These are phyloP conservation scores for Tolypocladium paradoxum DNA, from an alignment of 2,329 filamentous ascomycete species.

Conservation along the genomic window DNA sequence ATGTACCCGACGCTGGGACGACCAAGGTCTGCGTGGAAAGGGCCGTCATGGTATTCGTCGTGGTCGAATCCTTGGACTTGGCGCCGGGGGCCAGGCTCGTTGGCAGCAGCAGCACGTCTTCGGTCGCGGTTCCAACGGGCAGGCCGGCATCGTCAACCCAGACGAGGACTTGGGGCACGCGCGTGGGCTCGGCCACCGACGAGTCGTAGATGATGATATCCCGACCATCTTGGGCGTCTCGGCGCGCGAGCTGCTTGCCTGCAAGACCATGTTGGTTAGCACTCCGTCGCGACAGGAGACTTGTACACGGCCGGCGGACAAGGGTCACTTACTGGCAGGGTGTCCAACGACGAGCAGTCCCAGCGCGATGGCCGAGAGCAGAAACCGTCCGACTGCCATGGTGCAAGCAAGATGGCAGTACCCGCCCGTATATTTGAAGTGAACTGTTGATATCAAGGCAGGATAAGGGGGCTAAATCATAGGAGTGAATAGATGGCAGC, in stretches of 20 bases:
- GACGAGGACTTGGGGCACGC: constrained; percentile 39
- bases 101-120: constrained; percentile 17
- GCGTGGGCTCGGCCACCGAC: constrained; percentile 26
- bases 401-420: constrained; percentile 2
- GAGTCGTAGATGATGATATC: constrained; percentile 25
- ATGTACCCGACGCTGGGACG: neutral
- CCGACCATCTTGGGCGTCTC: neutral
- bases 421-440: neutral
- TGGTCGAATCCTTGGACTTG: neutral
- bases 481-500: neutral
- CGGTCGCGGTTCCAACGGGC: constrained; percentile 32
- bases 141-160: constrained; percentile 49
- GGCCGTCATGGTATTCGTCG: neutral
- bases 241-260: neutral
- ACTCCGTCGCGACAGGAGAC: neutral
- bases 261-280: neutral
- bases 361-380: constrained; percentile 14
- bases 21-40: constrained; percentile 1
- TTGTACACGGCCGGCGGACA: neutral
- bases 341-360: constrained; percentile 10
- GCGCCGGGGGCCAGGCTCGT: constrained; percentile 3
- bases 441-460: neutral
- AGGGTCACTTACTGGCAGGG: constrained; percentile 12
- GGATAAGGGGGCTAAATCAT: neutral
- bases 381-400: constrained; percentile 11